Percentiles rank a stretch among this genome's conserved stretches.
These are phyloP conservation scores for Cyclostephanos invisitatus DNA, from an alignment of 108 stramenopile species.

Conservation along the genomic window DNA sequence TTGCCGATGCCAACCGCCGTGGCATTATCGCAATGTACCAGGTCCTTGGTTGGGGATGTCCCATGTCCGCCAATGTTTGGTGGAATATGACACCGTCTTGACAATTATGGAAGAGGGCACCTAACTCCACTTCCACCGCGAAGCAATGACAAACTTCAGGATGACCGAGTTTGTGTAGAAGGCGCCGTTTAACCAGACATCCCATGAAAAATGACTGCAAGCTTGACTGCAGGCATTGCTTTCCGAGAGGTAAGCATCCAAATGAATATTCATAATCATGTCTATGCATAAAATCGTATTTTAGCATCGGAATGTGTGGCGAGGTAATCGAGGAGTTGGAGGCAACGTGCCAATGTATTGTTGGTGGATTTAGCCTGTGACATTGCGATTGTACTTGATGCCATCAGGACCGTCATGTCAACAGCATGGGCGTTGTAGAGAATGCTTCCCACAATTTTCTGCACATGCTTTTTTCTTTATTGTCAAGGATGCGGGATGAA, in stretches of 20 bases:
- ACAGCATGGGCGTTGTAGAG: too few species aligned
- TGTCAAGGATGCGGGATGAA: too few species aligned
- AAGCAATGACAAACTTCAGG: not conserved
- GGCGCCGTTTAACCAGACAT: not conserved
- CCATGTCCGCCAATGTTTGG: not conserved
- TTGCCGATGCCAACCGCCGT: not conserved
- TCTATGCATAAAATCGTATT: too few species aligned
- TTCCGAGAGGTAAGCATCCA: not conserved
- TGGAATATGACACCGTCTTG: not conserved
- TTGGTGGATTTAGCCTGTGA: too few species aligned
- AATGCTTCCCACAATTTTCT: too few species aligned
- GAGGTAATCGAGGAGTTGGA: too few species aligned
- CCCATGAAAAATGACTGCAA: too few species aligned
- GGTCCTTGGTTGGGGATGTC: not conserved
- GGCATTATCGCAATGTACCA: not conserved
- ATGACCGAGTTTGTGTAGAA: not conserved
- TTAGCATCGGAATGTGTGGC: not conserved
- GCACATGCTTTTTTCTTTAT: too few species aligned
- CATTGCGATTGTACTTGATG: too few species aligned
- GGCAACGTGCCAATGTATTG: too few species aligned
- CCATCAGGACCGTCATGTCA: too few species aligned
- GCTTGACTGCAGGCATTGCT: not conserved
- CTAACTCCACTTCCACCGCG: not conserved
- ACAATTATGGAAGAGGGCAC: too few species aligned
- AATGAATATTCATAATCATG: not conserved